Evolutionary conservation across 495 filamentous ascomycete genomes (phyloP).

Genomic region (Xylaria castorea): DNA sequence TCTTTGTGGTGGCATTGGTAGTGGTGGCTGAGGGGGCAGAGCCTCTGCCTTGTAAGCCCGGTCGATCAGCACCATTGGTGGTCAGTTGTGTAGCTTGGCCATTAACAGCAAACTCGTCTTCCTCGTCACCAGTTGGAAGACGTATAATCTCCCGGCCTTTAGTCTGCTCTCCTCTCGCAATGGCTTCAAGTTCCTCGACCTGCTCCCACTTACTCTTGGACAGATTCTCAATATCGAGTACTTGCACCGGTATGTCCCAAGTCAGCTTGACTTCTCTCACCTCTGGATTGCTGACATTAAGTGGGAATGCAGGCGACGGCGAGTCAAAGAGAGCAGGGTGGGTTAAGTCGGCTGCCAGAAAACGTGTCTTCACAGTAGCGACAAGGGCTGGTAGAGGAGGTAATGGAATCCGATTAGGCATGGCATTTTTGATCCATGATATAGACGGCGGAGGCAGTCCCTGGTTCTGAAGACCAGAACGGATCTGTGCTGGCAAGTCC

Average conservation of each 20-base stretch:
- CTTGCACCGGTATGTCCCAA: conserved; percentile 74
- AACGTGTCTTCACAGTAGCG: conserved; percentile 80
- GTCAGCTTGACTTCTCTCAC: conserved; percentile 61
- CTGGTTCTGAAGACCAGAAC: conserved; percentile 42
- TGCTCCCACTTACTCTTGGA: conserved; percentile 79
- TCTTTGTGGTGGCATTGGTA: conserved; percentile 34
- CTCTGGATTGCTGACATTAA: conserved; percentile 55
- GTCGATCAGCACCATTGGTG: conserved; percentile 3
- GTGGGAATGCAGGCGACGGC: conserved; percentile 63
- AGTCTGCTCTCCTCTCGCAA: conserved; percentile 81
- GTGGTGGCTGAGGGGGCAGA: conserved; percentile 1
- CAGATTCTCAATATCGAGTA: conserved; percentile 85
- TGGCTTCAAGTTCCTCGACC: conserved; percentile 82
- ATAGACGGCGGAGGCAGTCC: conserved; percentile 48
- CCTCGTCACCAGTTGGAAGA: conserved; percentile 56
- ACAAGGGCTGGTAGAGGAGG: conserved; percentile 74
- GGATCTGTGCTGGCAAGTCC: conserved; percentile 46
- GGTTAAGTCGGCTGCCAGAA: conserved; percentile 79
- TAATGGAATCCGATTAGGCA: conserved; percentile 50
- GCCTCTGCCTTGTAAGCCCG: conserved; percentile 10
- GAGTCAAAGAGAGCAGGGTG: conserved; percentile 60
- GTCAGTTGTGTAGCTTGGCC: conserved; percentile 25
- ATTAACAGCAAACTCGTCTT: conserved; percentile 31
- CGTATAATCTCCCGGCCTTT: conserved; percentile 84
- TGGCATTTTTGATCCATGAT: conserved; percentile 46